Percentiles rank a stretch among this genome's conserved stretches.
Conservation (phyloP, 257 asterid genomes). For the Solanum pinnatisectum region DNA sequence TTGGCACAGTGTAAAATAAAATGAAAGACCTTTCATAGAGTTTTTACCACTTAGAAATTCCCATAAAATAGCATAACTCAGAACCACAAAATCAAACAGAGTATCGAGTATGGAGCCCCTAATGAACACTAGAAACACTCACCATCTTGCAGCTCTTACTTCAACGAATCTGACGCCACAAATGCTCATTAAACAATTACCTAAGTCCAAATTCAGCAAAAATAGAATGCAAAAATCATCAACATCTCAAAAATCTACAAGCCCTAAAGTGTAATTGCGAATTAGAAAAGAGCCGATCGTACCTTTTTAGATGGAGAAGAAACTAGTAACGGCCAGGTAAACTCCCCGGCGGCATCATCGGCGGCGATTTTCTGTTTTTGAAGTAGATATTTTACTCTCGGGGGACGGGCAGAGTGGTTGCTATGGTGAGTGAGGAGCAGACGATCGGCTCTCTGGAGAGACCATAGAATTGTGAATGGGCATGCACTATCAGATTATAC, state of each 20-base stretch:
- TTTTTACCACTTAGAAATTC: not conserved
- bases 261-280: not conserved
- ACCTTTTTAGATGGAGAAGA: not conserved
- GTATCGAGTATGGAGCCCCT: not conserved
- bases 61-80: not conserved
- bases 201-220: constrained; percentile 12
- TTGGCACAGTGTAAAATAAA: too few species aligned
- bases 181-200: constrained; percentile 8
- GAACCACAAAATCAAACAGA: not conserved
- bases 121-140: not conserved
- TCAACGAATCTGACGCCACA: not conserved
- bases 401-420: not conserved
- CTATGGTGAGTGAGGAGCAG: constrained; percentile 23
- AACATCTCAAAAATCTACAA: not conserved
- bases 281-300: not conserved
- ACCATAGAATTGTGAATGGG: not conserved
- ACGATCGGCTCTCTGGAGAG: constrained; percentile 29
- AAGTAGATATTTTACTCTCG: not conserved
- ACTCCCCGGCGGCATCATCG: constrained; percentile 17
- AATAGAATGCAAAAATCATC: not conserved
- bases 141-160: constrained; percentile 45
- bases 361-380: not conserved
- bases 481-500: not conserved
- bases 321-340: not conserved
- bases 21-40: too few species aligned